Conservation (phyloP, 768 basidiomycete genomes). For the Rhodotorula graminis region DNA sequence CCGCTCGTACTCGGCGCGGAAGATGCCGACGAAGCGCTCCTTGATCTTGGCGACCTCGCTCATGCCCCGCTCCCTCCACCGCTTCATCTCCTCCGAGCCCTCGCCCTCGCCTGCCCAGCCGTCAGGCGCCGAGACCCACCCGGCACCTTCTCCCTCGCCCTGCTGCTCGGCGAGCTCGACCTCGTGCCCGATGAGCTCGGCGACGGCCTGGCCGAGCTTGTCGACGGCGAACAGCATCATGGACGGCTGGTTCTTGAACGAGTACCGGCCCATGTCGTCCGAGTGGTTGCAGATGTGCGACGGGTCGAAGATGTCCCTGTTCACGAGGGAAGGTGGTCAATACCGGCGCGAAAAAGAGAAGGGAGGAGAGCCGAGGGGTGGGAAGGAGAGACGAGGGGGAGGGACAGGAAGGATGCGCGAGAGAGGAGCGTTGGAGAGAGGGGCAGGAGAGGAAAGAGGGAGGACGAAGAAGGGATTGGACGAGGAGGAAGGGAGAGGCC, state of each 20-base stretch:
- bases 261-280: constrained; percentile 58
- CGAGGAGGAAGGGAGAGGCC: too few relatives aligned
- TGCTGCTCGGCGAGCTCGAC: constrained; percentile 52
- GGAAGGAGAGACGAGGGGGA: too few relatives aligned
- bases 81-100: constrained; percentile 53
- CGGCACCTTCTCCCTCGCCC: background rate
- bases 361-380: too few relatives aligned
- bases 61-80: constrained; percentile 61
- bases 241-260: constrained; percentile 47
- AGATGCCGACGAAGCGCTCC: constrained; percentile 57
- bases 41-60: constrained; percentile 61
- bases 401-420: too few relatives aligned
- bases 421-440: background rate
- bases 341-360: too few relatives aligned
- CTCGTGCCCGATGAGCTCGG: constrained; percentile 84
- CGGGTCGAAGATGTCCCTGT: constrained; percentile 87
- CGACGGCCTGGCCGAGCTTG: constrained; percentile 58
- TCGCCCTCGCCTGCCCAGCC: constrained; percentile 64
- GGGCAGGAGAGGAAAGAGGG: background rate
- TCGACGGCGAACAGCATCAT: constrained; percentile 66
- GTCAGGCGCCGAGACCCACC: constrained; percentile 44
- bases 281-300: constrained; percentile 87
- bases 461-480: too few relatives aligned
- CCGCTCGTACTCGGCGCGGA: constrained; percentile 60
- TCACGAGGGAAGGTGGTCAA: constrained; percentile 48